A percentile compares a stretch with the other conserved stretches of the same genome.
phyloP scores from a whole-genome alignment of 225 moss, liverwort and hornwort species.

The Asterella californica region DNA sequence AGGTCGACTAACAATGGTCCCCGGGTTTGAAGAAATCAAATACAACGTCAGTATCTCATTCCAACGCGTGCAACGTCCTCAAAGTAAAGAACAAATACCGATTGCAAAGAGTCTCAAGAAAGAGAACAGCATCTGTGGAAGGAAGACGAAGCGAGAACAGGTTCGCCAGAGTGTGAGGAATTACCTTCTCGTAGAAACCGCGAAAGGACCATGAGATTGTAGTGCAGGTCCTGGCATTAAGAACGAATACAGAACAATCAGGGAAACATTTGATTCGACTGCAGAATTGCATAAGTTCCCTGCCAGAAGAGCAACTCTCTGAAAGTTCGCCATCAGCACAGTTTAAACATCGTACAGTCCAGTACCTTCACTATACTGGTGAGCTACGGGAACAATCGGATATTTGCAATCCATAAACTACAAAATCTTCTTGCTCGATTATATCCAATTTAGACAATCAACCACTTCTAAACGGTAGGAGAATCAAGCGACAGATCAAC shows the following conservation, averaged over 20 bases:
- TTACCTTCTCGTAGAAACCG: constrained; percentile 96
- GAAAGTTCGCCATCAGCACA: background rate
- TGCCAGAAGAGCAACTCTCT: background rate
- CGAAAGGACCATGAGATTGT: constrained; percentile 99
- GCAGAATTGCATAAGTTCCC: background rate
- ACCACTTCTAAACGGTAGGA: no score
- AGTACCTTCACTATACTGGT: background rate
- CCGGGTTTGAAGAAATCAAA: no score
- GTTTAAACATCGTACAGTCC: background rate
- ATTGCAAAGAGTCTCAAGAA: background rate
- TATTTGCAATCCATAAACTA: no score
- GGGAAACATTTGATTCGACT: no score
- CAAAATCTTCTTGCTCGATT: no score
- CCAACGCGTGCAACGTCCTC: background rate
- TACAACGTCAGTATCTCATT: no score
- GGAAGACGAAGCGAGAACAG: background rate
- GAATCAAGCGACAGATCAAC: no score
- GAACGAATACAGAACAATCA: constrained; percentile 12
- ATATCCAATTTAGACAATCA: no score
- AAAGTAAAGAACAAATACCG: background rate
- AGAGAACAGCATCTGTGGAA: background rate
- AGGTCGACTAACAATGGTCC: no score
- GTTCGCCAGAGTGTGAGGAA: background rate
- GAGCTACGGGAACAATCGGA: no score
- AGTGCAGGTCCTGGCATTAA: constrained; percentile 80